Evolutionary conservation across 225 moss, liverwort and hornwort genomes (phyloP).

Genomic region (Straminergon stramineum): DNA sequence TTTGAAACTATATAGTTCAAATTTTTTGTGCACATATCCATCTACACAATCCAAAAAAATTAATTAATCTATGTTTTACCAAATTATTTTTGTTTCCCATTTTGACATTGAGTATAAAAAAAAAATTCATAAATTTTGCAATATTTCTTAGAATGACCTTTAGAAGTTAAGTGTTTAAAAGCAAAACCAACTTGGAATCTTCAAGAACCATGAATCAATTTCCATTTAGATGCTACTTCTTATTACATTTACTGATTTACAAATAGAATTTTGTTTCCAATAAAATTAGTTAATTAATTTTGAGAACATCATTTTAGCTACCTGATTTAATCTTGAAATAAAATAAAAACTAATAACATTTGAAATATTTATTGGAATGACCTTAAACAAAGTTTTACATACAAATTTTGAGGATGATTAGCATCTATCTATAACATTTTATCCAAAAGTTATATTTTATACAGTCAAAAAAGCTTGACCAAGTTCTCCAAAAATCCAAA

Average conservation of each 20-base stretch:
- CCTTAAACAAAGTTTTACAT: not conserved
- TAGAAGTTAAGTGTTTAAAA: not conserved
- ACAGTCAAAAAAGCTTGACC: not conserved
- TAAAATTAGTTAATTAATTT: not conserved
- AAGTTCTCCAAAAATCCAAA: not conserved
- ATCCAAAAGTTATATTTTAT: not conserved
- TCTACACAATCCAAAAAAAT: not conserved
- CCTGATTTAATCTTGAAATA: not conserved
- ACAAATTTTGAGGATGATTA: not conserved
- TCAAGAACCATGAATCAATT: too few relatives aligned
- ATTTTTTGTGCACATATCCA: not conserved
- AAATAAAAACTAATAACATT: not conserved
- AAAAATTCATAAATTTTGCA: not conserved
- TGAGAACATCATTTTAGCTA: not conserved
- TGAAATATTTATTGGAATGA: not conserved
- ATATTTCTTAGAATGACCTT: not conserved
- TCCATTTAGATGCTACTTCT: too few relatives aligned
- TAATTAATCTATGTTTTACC: not conserved
- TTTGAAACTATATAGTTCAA: not conserved
- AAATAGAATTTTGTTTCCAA: not conserved
- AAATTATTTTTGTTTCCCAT: not conserved
- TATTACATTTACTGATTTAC: too few relatives aligned
- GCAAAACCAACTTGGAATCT: not conserved
- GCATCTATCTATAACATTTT: not conserved
- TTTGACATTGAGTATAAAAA: not conserved